Evolutionary conservation across 139 green algal genomes (phyloP).

Genomic region (Diplosphaera chodatii): DNA sequence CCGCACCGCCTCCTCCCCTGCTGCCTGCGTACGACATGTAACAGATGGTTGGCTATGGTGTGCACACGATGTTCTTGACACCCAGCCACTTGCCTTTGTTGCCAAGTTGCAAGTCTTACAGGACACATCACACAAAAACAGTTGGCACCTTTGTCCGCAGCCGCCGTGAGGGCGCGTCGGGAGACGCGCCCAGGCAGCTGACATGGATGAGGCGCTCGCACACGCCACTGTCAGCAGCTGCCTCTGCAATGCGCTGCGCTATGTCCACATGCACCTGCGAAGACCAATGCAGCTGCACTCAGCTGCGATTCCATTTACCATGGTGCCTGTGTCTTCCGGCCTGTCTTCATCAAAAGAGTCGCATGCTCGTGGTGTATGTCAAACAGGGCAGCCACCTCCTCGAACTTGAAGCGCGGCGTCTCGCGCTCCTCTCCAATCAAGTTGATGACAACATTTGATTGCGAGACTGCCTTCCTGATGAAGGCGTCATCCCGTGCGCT

Average conservation of each 20-base stretch:
- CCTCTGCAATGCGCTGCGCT: conserved; percentile 43
- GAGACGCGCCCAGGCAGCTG: conserved; percentile 54
- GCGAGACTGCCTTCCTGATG: conserved; percentile 59
- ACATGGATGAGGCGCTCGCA: conserved; percentile 79
- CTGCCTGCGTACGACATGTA: conserved; percentile 16
- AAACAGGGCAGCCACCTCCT: too few relatives aligned
- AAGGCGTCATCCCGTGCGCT: conserved; percentile 66
- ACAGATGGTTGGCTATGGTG: too few relatives aligned
- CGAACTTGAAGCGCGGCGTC: conserved; percentile 89
- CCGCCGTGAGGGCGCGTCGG: conserved; percentile 45
- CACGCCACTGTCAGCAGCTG: conserved; percentile 20
- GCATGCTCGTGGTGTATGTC: too few relatives aligned
- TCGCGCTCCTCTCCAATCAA: conserved; percentile 78
- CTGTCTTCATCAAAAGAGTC: too few relatives aligned
- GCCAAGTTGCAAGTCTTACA: too few relatives aligned
- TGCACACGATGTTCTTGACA: too few relatives aligned
- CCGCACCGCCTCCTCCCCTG: conserved; percentile 56
- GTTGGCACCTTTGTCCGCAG: conserved; percentile 73
- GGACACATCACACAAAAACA: too few relatives aligned
- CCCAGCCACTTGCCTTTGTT: too few relatives aligned
- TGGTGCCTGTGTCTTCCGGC: too few relatives aligned
- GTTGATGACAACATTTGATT: conserved; percentile 90
- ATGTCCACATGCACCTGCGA: conserved; percentile 39
- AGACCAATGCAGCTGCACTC: too few relatives aligned
- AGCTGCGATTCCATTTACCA: too few relatives aligned